Conservation (phyloP, 2,329 filamentous ascomycete genomes). For the Paraphaeosphaeria minitans region DNA sequence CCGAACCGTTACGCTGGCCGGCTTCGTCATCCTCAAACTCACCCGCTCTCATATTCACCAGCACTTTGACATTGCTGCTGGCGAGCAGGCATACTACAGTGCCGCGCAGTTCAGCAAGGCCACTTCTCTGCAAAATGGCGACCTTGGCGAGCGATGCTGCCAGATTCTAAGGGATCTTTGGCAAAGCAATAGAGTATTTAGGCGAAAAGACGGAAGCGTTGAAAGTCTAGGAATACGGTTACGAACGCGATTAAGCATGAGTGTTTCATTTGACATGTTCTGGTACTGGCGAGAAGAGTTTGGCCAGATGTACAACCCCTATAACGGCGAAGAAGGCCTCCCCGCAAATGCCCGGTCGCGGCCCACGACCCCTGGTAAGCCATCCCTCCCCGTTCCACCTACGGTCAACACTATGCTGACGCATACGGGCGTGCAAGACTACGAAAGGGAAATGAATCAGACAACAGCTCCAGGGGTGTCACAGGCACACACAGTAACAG, state of each 20-base stretch:
- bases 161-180: constrained; percentile 44
- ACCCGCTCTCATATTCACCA: constrained; percentile 35
- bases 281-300: constrained; percentile 49
- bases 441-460: constrained; percentile 14
- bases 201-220: constrained; percentile 36
- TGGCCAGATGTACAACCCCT: constrained; percentile 44
- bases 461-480: constrained; percentile 8
- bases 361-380: constrained; percentile 38
- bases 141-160: constrained; percentile 36
- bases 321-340: constrained; percentile 38
- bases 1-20: constrained; percentile 39
- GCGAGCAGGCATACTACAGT: constrained; percentile 41
- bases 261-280: constrained; percentile 47
- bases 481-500: constrained; percentile 13
- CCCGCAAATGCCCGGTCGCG: constrained; percentile 28
- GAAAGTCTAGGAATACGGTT: constrained; percentile 41
- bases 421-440: constrained; percentile 22
- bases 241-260: constrained; percentile 44
- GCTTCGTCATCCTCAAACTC: constrained; percentile 41
- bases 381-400: neutral
- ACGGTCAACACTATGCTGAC: constrained; percentile 14
- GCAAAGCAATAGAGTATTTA: constrained; percentile 41
- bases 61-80: constrained; percentile 40
- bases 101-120: constrained; percentile 39
- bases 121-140: constrained; percentile 41